Conservation (phyloP, 169 alveolate genomes). For the Plasmodium cynomolgi region DNA sequence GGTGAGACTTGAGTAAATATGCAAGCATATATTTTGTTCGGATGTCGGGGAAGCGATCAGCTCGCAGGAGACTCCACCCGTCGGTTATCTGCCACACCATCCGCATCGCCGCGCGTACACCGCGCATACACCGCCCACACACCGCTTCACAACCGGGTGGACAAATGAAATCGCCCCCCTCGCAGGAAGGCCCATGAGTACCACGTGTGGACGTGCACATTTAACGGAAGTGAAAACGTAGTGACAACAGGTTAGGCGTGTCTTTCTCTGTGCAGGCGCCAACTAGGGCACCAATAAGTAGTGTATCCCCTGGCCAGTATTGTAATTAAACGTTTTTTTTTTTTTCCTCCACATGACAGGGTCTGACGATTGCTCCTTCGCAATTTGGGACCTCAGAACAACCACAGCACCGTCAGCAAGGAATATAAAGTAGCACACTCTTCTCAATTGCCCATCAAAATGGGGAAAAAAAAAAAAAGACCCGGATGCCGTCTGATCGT, state of each 20-base stretch:
- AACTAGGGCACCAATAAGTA: neutral
- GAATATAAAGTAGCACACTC: conserved; percentile 37
- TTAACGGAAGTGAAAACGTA: conserved; percentile 43
- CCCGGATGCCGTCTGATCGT: neutral
- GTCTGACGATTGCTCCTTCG: conserved; percentile 68
- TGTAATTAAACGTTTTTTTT: neutral
- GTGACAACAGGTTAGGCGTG: conserved; percentile 41
- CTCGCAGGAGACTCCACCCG: neutral
- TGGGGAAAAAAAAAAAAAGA: neutral
- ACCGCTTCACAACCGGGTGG: neutral
- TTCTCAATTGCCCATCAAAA: neutral
- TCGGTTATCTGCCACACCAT: neutral
- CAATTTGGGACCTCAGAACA: conserved; percentile 65
- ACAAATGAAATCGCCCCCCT: neutral
- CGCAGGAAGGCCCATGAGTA: conserved; percentile 71
- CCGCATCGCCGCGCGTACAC: neutral
- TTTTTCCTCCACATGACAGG: conserved; percentile 14
- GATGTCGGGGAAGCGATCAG: neutral
- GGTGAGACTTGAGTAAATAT: neutral
- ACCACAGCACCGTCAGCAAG: neutral
- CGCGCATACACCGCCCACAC: neutral
- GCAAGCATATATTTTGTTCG: neutral
- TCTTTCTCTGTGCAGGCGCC: neutral
- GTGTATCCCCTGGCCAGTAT: neutral
- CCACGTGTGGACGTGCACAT: conserved; percentile 69